A percentile compares a stretch with the other conserved stretches of the same genome.
These are phyloP conservation scores for Noccaea bulbosa DNA, from an alignment of 345 rosid species.

Conservation along the genomic window DNA sequence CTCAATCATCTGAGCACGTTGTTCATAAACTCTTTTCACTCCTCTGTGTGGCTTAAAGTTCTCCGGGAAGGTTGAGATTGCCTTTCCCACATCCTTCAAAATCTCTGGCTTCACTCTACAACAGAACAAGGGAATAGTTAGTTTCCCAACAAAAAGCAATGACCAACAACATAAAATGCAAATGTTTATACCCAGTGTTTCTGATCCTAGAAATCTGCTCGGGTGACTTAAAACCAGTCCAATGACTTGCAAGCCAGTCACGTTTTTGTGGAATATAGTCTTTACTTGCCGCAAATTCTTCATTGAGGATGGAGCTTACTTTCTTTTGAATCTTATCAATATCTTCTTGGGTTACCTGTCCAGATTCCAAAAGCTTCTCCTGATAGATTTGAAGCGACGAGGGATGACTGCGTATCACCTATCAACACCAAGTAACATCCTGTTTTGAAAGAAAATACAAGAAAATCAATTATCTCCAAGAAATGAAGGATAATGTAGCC, in stretches of 20 bases:
- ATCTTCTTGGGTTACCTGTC: constrained; percentile 62
- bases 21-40: constrained; percentile 77
- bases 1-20: constrained; percentile 73
- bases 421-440: constrained; percentile 30
- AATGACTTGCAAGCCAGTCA: constrained; percentile 81
- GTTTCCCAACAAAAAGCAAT: constrained; percentile 14
- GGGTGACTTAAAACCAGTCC: constrained; percentile 84
- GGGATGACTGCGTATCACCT: constrained; percentile 71
- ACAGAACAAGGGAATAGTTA: constrained; percentile 17
- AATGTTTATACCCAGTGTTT: constrained; percentile 64
- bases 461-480: not conserved
- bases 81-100: constrained; percentile 71
- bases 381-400: constrained; percentile 66
- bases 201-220: constrained; percentile 71
- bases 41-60: constrained; percentile 73
- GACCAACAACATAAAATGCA: constrained; percentile 15
- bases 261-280: constrained; percentile 66
- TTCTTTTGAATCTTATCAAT: constrained; percentile 63
- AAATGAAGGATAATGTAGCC: constrained; percentile 14
- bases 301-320: constrained; percentile 64
- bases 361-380: constrained; percentile 63
- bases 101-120: constrained; percentile 75
- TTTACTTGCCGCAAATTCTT: constrained; percentile 71
- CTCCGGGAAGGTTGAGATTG: constrained; percentile 68
- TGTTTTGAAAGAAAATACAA: not conserved